A percentile compares a stretch with the other conserved stretches of the same genome.
Evolutionary conservation across 257 asterid species (phyloP).

Genomic region (Dorcoceras hygrometricum): DNA sequence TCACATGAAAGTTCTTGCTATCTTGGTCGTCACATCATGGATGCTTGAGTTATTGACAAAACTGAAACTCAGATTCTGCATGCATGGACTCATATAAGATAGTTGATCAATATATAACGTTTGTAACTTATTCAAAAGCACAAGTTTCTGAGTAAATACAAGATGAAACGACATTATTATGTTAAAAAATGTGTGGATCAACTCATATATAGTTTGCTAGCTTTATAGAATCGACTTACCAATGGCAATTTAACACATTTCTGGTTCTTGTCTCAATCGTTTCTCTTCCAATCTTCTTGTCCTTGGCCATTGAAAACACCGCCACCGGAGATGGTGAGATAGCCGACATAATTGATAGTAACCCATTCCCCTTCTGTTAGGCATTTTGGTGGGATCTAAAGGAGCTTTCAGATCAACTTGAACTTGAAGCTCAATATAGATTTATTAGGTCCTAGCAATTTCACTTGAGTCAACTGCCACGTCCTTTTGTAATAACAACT

Average conservation of each 20-base stretch:
- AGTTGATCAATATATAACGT: too few relatives aligned
- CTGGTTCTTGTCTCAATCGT: slow-evolving; percentile 22
- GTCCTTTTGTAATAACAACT: slow-evolving; percentile 35
- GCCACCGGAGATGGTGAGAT: slow-evolving; percentile 32
- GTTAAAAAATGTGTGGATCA: too few relatives aligned
- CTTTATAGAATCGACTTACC: too few relatives aligned
- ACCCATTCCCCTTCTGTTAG: slow-evolving; percentile 29
- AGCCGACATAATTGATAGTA: slow-evolving; percentile 16
- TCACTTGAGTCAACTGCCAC: slow-evolving; percentile 15
- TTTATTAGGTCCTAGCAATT: slow-evolving; percentile 1
- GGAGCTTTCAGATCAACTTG: slow-evolving; percentile 31
- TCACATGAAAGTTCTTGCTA: slow-evolving; percentile 9
- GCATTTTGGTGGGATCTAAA: slow-evolving; percentile 7
- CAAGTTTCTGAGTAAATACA: too few relatives aligned
- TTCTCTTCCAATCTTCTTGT: slow-evolving; percentile 27
- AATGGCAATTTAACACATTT: neutral
- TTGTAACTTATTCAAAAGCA: too few relatives aligned
- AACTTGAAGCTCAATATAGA: slow-evolving; percentile 22
- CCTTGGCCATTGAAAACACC: slow-evolving; percentile 42
- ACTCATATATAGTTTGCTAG: too few relatives aligned
- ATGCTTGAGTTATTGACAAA: slow-evolving; percentile 8
- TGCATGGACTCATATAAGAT: neutral
- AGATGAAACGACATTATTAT: too few relatives aligned
- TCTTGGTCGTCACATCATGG: slow-evolving; percentile 7
- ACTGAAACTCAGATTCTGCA: neutral